Evolutionary conservation across 345 rosid genomes (phyloP), one percentile per base, ranked within the genome.

Genomic region (Citrus hindsii): DNA sequence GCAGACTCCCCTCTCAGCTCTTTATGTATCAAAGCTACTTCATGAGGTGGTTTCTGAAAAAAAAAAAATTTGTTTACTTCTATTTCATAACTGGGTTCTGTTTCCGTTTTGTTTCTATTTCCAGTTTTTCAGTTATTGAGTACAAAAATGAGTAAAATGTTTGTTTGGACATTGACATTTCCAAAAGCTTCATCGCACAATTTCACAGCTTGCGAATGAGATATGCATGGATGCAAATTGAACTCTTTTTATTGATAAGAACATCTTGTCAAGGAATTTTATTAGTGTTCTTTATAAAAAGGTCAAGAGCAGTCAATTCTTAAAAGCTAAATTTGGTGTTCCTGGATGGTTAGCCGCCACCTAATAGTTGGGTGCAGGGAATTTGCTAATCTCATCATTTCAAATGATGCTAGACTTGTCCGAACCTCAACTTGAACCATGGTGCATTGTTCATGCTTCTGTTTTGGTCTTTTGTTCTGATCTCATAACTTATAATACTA

Each of bases 1-100:
- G 85, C 98, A 91, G 86, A 95, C 98, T 10, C 98, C 98, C 16
- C 83, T 95, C 6, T 91, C 98, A 28, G 98, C 95, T 79, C 82
- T 93, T 53, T 89, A 82, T 79, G 90, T 71, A 55, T 74, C 91
- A 48, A 87, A 63, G 82, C 88, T 95, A 40, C 86, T 95, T 80
- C 89, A 90, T 73, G 98, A 95, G 95, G 98, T 93, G 82, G 67
- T 69, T 71, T 65, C 77, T 81, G 32, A 2, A 64, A 66, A 56
- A 37, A 59, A 2, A 9, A 38, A 8, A 53, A 66, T 22, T 22
- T 67, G 48, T 76, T 74, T 48, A 38, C 71, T 73, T 53, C 35
- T n/a, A 46, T 61, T 33, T 68, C 21, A 6, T 9, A 37, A 25
- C 24, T 24, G 48, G 14, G 12, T 56, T 30, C 42, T 16, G 22